phyloP scores from a whole-genome alignment of 768 basidiomycete species.

The Kondoa subrosea region DNA sequence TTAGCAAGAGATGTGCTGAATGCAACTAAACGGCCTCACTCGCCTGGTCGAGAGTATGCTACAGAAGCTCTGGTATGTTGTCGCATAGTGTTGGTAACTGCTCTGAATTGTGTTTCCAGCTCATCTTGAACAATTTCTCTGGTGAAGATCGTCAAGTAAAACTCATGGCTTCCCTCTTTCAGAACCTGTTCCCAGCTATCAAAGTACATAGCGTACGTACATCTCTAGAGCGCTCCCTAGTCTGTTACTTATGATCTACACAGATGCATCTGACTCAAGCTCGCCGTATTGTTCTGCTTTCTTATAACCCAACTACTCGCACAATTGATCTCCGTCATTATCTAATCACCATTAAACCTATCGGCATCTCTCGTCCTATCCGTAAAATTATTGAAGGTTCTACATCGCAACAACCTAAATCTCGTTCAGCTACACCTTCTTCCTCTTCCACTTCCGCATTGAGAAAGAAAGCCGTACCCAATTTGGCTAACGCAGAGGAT shows the following conservation, averaged over 20 bases:
- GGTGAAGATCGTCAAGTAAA: conserved; percentile 72
- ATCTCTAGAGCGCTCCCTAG: not conserved
- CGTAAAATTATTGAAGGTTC: conserved; percentile 61
- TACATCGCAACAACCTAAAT: conserved; percentile 32
- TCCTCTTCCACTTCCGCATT: conserved; percentile 11
- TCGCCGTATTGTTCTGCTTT: conserved; percentile 78
- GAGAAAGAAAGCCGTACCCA: conserved; percentile 37
- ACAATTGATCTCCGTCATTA: conserved; percentile 89
- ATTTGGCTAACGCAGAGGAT: conserved; percentile 79
- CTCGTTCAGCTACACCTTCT: conserved; percentile 11
- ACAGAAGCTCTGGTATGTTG: conserved; percentile 68
- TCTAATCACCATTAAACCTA: conserved; percentile 83
- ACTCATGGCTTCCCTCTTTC: conserved; percentile 88
- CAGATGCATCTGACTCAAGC: conserved; percentile 68
- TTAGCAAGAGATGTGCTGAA: conserved; percentile 66
- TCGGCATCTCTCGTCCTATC: conserved; percentile 82
- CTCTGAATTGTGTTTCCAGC: conserved; percentile 37
- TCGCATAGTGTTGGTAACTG: conserved; percentile 12
- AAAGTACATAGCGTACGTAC: conserved; percentile 35
- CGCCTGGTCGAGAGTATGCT: conserved; percentile 76
- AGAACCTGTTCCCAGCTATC: conserved; percentile 87
- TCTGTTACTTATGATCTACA: not conserved
- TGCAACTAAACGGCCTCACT: conserved; percentile 48
- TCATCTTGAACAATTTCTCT: conserved; percentile 71
- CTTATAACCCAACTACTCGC: conserved; percentile 69